These are phyloP conservation scores for Phanerochaete sordida DNA, from an alignment of 768 basidiomycete species.

Conservation along the genomic window DNA sequence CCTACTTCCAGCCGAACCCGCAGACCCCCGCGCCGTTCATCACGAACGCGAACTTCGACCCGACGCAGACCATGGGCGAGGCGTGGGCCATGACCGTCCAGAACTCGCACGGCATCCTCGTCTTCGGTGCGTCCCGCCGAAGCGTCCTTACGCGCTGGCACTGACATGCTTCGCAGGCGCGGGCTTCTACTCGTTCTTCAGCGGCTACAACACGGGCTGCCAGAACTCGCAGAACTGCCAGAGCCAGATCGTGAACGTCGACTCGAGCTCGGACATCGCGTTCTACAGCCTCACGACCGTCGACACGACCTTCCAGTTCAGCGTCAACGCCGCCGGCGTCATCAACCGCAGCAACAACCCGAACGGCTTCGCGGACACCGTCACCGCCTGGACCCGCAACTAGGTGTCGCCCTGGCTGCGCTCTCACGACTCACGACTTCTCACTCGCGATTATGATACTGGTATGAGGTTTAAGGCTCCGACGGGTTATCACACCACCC, in stretches of 20 bases:
- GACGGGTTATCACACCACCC: neutral
- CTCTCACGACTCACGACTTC: neutral
- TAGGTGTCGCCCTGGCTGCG: neutral
- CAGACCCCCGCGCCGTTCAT: constrained; percentile 53
- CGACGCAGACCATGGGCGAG: constrained; percentile 34
- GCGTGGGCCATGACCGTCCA: constrained; percentile 60
- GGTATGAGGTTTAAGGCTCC: neutral
- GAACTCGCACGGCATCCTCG: constrained; percentile 49
- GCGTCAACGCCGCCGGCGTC: constrained; percentile 45
- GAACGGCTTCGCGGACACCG: constrained; percentile 52
- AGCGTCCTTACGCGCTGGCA: too few species aligned
- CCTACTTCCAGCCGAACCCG: constrained; percentile 66
- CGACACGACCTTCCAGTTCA: constrained; percentile 48
- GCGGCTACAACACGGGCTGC: constrained; percentile 52
- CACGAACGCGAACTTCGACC: constrained; percentile 47
- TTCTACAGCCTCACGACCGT: constrained; percentile 63
- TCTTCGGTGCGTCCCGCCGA: constrained; percentile 61
- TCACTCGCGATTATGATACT: neutral
- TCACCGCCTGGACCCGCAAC: constrained; percentile 22
- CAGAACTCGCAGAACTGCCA: constrained; percentile 49
- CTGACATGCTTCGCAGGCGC: neutral
- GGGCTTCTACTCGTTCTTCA: constrained; percentile 20
- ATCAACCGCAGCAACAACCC: constrained; percentile 46
- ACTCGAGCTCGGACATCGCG: constrained; percentile 41
- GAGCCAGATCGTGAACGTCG: constrained; percentile 50